A percentile compares a stretch with the other conserved stretches of the same genome.
Conservation (phyloP, 257 asterid genomes). For the Capsicum pubescens region DNA sequence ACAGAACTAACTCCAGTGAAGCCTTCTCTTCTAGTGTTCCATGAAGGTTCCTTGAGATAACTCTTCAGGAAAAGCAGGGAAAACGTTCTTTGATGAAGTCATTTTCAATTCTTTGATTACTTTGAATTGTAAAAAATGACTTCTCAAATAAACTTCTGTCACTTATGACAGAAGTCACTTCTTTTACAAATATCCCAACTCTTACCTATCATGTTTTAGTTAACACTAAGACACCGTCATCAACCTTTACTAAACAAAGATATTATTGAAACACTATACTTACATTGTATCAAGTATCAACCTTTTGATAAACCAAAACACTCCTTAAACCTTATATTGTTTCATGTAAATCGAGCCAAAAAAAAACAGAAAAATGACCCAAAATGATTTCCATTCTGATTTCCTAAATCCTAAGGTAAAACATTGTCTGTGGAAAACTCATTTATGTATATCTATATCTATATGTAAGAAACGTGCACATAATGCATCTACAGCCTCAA, state of each 20-base stretch:
- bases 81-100: neutral
- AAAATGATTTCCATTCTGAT: neutral
- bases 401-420: neutral
- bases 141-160: neutral
- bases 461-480: neutral
- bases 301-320: neutral
- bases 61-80: neutral
- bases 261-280: neutral
- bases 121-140: neutral
- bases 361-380: neutral
- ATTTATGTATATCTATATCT: neutral
- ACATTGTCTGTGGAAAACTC: neutral
- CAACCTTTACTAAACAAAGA: constrained; percentile 9
- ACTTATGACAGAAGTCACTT: neutral
- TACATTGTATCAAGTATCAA: neutral
- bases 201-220: neutral
- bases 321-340: constrained; percentile 15
- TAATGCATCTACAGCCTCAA: constrained; percentile 21
- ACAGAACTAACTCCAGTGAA: constrained; percentile 46
- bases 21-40: constrained; percentile 91
- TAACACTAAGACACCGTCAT: neutral
- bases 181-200: constrained; percentile 18
- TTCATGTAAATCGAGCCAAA: neutral
- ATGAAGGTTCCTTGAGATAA: constrained; percentile 20
- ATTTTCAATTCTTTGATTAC: neutral